These are phyloP conservation scores for Fusarium xyrophilum DNA, from an alignment of 2,329 filamentous ascomycete genomes.

Conservation along the genomic window DNA sequence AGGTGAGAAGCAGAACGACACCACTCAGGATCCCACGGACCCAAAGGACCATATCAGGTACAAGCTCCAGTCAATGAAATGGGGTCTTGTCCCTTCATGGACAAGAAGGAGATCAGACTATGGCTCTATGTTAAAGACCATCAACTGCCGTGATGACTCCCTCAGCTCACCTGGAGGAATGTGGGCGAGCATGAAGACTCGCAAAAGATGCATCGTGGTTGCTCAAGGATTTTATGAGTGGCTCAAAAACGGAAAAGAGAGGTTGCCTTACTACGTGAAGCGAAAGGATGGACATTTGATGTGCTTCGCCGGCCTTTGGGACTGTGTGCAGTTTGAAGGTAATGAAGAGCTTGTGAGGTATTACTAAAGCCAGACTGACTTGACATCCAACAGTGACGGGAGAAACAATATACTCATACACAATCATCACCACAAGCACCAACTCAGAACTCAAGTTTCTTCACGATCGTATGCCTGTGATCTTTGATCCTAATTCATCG, in stretches of 20 bases:
- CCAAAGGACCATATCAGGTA: conserved; percentile 60
- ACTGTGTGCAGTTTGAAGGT: conserved; percentile 83
- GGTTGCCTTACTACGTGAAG: conserved; percentile 83
- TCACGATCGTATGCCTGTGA: conserved; percentile 95
- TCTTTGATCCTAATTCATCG: conserved; percentile 78
- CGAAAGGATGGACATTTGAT: conserved; percentile 83
- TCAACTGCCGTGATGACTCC: conserved; percentile 94
- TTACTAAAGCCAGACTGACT: background rate
- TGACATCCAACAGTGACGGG: conserved; percentile 44
- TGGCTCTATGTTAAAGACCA: conserved; percentile 79
- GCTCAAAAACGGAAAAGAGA: conserved; percentile 82
- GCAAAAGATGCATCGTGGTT: conserved; percentile 85
- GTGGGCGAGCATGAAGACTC: conserved; percentile 91
- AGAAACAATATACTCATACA: conserved; percentile 84
- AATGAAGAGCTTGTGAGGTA: conserved; percentile 16
- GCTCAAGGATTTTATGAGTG: conserved; percentile 97
- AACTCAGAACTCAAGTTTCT: conserved; percentile 85
- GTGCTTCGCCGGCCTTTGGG: conserved; percentile 92
- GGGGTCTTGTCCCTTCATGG: conserved; percentile 95
- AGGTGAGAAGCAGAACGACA: background rate
- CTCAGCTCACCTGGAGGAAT: conserved; percentile 77
- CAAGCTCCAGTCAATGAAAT: conserved; percentile 92
- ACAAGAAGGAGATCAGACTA: conserved; percentile 85
- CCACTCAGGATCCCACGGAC: background rate
- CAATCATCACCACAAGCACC: conserved; percentile 89